Evolutionary conservation across 371 early-diverging fungal species (phyloP).

Genomic region (Mortierella sp.): DNA sequence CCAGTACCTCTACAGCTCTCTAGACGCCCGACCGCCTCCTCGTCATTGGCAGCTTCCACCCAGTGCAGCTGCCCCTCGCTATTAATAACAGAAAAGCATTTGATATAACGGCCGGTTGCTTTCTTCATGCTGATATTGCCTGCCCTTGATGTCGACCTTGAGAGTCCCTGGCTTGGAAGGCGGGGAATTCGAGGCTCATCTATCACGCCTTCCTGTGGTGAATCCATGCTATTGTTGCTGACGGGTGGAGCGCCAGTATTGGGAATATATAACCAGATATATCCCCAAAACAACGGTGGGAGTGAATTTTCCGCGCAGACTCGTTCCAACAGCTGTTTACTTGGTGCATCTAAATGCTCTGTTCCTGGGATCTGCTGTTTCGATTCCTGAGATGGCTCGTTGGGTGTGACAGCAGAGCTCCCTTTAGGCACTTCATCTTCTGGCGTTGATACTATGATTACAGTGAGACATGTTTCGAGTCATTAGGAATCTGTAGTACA

Average conservation of each 20-base stretch:
- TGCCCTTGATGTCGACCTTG: neutral
- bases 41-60: constrained; percentile 29
- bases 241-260: neutral
- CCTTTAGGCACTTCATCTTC: neutral
- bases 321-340: constrained; percentile 30
- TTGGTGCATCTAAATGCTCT: constrained; percentile 41
- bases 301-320: constrained; percentile 41
- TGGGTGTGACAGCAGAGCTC: constrained; percentile 21
- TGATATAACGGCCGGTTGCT: constrained; percentile 35
- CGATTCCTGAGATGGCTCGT: constrained; percentile 34
- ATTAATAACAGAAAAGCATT: constrained; percentile 44
- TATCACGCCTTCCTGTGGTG: neutral
- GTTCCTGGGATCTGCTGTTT: constrained; percentile 41
- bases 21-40: constrained; percentile 34
- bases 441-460: neutral
- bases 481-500: constrained; percentile 2
- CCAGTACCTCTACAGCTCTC: constrained; percentile 11
- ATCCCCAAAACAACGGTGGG: constrained; percentile 37
- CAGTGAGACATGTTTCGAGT: neutral
- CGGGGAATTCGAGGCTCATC: neutral
- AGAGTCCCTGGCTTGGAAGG: neutral
- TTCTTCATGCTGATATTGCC: neutral
- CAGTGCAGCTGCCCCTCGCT: constrained; percentile 47
- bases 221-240: neutral
- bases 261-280: constrained; percentile 46